Evolutionary conservation across 176 grass and related monocot genomes (phyloP), one percentile per base, ranked within the genome.

Genomic region (Oryza punctata): DNA sequence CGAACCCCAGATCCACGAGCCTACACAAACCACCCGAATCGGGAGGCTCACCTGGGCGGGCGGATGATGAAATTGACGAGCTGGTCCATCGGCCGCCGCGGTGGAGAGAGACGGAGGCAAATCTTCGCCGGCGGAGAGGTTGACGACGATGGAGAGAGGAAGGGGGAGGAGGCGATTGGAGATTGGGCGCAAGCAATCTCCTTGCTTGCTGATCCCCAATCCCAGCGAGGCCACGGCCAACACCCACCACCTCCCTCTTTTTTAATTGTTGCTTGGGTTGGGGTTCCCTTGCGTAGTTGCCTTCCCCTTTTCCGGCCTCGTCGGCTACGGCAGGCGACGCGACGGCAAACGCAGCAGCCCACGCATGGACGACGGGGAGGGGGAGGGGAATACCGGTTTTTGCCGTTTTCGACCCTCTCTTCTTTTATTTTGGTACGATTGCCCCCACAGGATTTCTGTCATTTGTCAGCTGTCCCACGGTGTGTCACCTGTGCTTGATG

Each of bases 21-120:
- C 47, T 24, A 27, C 35, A 30, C 28, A n/a, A 52, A 16, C 5
- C 72, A 18, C 16, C 78, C 63, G 70, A 85, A 78, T 71, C 50
- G 23, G 8, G 30, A 67, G 32, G 33, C 72, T 83, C 88, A 99
- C 96, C 96, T 96, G 73, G 93, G 96, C 41, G 96, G 96, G 10
- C 96, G 93, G 78, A 99, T 99, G 96, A 99, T 96, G 85, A 96
- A 99, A 94, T 94, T 99, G 74, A 99, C 96, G 83, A 99, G 96
- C 91, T 99, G 96, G 57, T 99, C 96, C 96, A 99, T 99, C 65
- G n/a, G n/a, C n/a, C n/a, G n/a, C n/a, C n/a, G n/a, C n/a, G n/a
- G n/a, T n/a, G n/a, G n/a, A 33, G 7, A 52, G 24, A 18, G 15
- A 15, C n/a, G n/a, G 26, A 29, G 24, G 6, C 27, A 41, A 86